Evolutionary conservation across 2,329 filamentous ascomycete genomes (phyloP).

Genomic region (Aspergillus ruber): DNA sequence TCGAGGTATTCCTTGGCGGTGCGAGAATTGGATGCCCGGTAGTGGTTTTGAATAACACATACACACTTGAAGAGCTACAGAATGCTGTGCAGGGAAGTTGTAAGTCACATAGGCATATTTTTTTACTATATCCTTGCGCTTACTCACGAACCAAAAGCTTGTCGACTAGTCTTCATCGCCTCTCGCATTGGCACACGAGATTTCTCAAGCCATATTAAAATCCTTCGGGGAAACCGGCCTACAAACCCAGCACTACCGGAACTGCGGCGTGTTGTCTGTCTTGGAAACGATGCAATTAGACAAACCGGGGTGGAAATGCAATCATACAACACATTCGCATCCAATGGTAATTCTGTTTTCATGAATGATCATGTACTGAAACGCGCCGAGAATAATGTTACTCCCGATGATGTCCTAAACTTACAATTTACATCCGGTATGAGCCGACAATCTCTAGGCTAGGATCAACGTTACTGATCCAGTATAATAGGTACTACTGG

Average conservation of each 20-base stretch:
- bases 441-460: neutral
- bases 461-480: neutral
- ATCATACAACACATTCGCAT: conserved; percentile 10
- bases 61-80: conserved; percentile 17
- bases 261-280: conserved; percentile 4
- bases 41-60: conserved; percentile 29
- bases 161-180: conserved; percentile 21
- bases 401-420: conserved; percentile 60
- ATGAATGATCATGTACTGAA: conserved; percentile 5
- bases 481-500: conserved; percentile 54
- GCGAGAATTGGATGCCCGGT: conserved; percentile 26
- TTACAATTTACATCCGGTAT: conserved; percentile 59
- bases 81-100: conserved; percentile 15
- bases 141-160: conserved; percentile 12
- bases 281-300: too few species aligned
- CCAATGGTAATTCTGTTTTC: conserved; percentile 4
- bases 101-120: too few species aligned
- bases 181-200: conserved; percentile 12
- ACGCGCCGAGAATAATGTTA: conserved; percentile 43
- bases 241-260: too few species aligned
- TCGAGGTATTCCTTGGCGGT: conserved; percentile 53
- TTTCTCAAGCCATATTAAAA: conserved; percentile 14
- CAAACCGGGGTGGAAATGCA: too few species aligned
- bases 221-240: conserved; percentile 4
- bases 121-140: too few species aligned